Percentiles rank a stretch among this genome's conserved stretches.
These are phyloP conservation scores for Talaromyces proteolyticus DNA, from an alignment of 495 filamentous ascomycete species.

Conservation along the genomic window DNA sequence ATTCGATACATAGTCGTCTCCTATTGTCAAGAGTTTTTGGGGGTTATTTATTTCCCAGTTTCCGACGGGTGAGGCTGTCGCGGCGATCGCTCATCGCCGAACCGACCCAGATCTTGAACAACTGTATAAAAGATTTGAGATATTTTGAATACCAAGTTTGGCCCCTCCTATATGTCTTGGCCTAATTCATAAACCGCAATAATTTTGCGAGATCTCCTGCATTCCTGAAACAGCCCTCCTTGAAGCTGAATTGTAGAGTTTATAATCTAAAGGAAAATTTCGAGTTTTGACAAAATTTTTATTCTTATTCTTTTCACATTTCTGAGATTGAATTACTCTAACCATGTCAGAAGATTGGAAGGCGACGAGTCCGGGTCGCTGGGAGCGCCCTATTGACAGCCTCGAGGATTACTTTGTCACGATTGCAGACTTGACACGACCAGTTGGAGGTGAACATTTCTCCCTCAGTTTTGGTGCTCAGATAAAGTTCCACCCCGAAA, in stretches of 20 bases:
- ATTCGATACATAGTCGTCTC: too few relatives aligned
- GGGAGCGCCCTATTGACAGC: constrained; percentile 17
- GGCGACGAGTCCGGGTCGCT: constrained; percentile 8
- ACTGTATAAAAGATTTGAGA: too few relatives aligned
- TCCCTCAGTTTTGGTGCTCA: constrained; percentile 10
- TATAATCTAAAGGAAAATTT: background rate
- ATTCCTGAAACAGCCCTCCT: background rate
- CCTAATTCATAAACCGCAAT: background rate
- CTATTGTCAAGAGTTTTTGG: too few relatives aligned
- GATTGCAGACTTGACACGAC: background rate
- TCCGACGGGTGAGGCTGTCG: too few relatives aligned
- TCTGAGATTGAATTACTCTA: background rate
- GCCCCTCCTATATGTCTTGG: background rate
- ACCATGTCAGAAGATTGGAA: background rate
- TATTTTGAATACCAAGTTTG: background rate
- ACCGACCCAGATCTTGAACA: too few relatives aligned
- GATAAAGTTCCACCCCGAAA: constrained; percentile 13
- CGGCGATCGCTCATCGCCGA: too few relatives aligned
- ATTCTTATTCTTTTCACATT: background rate
- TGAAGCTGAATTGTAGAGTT: background rate
- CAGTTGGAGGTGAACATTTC: constrained; percentile 17
- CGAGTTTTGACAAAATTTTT: background rate
- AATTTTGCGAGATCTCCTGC: background rate
- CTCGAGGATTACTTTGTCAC: constrained; percentile 16
- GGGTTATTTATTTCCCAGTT: too few relatives aligned